Evolutionary conservation across 2,329 filamentous ascomycete species (phyloP), one percentile per base, ranked within the genome.

Genomic region (Phialocephala sp.): DNA sequence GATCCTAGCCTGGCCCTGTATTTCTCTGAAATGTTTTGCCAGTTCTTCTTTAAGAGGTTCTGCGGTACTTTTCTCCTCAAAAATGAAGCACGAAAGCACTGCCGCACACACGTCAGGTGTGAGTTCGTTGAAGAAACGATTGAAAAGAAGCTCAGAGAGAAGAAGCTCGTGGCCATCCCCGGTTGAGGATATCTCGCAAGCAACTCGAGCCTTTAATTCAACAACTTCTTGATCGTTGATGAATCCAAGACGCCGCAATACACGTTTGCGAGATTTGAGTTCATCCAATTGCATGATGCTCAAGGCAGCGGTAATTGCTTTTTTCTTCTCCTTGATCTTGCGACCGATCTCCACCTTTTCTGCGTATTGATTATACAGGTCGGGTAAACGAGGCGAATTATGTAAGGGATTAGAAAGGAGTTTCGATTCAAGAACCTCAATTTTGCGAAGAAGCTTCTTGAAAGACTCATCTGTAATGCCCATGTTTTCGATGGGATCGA

Each of bases 401-500:
- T 99, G 94, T 18, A 99, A 85, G 4, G 94, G 93, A 77, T 97
- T 98, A 15, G 92, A 87, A 35, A 98, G 81, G 24, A 99, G 83
- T 60, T 92, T 89, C 5, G 94, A 95, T 79, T 99, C 95, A 1
- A 99, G 86, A 12, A 98, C 92, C 79, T 99, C 95, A 67, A 99
- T 97, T 87, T 98, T 98, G 79, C 93, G 82, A 64, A 98, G 85
- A 4, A 97, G 86, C 77, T 93, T 93, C 83, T 96, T 97, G 82
- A 99, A 98, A 0, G 88, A 89, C 1, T 97, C 93, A 74, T 98
- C 95, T 4, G 85, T 90, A 74, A 99, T 98, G 35, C 88, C 87
- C 95, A 99, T 98, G 75, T 97, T 94, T 78, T 98, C 94, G 45
- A 99, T 90, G 0, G 95, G 95, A 74, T 99, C 95, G 20, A 99